Evolutionary conservation across 257 asterid genomes (phyloP), one percentile per base, ranked within the genome.

Genomic region (Solanum bulbocastanum): DNA sequence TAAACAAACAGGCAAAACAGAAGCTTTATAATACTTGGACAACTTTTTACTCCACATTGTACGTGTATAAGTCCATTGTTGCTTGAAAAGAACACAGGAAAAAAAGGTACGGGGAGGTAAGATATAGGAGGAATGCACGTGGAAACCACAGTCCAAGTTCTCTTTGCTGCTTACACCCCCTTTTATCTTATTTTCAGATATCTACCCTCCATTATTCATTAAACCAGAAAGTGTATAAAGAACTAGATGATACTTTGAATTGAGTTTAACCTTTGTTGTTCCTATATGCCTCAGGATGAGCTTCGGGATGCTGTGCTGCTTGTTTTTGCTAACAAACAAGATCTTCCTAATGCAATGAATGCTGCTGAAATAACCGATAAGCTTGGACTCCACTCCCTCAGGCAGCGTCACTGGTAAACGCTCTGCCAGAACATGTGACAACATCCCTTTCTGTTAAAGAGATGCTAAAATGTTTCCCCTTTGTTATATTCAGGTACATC

Each of bases 301-400:
- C 94, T 96, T 84, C 92, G 98, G 52, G 98, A 95, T 90, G 96
- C 98, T 13, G 98, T 96, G 81, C 86, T 96, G 85, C 98, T 96
- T 84, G 98, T 96, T 69, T 94, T 96, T 89, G 98, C 98, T 40
- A 96, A 94, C 94, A 96, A 94, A 89, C 98, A 96, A 89, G 98
- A 96, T 94, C 98, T 96, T 84, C 98, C 98, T 20, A 96, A 94
- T 93, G 98, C 98, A 86, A 94, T 94, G 98, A 94, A 93, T 83
- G 98, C 98, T 92, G 97, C 98, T 91, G 98, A 96, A 91, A 95
- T 95, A 56, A 96, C 98, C 36, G 98, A 96, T 88, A 94, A 94
- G 94, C 98, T 96, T 89, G 98, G 98, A 73, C 94, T 96, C 88
- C 98, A 94, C 90, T 94, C 98, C 72, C 98, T 96, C 90, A 89